A percentile compares a stretch with the other conserved stretches of the same genome.
phyloP scores from a whole-genome alignment of 352 stramenopile species.

The Globisporangium yorkense region DNA sequence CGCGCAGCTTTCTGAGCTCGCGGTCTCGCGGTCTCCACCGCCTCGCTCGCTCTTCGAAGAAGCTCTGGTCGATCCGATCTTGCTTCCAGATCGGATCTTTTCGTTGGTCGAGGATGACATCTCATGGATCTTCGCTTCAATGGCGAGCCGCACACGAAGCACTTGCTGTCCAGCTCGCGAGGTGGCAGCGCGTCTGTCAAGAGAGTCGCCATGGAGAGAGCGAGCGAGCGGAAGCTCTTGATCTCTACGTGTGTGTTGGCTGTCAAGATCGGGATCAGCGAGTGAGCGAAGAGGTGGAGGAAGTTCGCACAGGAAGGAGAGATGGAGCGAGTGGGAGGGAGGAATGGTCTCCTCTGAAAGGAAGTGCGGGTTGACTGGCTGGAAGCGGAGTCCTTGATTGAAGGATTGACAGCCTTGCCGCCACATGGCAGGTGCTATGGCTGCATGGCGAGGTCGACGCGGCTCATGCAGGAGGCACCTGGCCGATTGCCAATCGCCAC shows the following conservation, averaged over 20 bases:
- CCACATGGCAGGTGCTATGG: not conserved
- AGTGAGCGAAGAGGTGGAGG: too few relatives aligned
- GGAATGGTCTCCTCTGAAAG: too few relatives aligned
- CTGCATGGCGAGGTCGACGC: not conserved
- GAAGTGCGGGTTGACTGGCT: too few relatives aligned
- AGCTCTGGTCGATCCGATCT: not conserved
- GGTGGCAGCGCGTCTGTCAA: not conserved
- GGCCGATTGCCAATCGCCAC: not conserved
- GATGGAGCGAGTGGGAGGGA: too few relatives aligned
- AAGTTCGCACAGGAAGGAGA: too few relatives aligned
- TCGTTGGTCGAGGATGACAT: not conserved
- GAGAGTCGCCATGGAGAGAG: too few relatives aligned
- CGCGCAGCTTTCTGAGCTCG: not conserved
- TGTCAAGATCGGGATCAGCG: too few relatives aligned
- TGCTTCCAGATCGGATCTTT: slow-evolving; percentile 3
- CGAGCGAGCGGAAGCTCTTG: too few relatives aligned
- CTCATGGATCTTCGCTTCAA: not conserved
- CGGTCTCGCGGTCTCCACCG: not conserved
- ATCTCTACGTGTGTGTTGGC: too few relatives aligned
- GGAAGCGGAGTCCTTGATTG: not conserved
- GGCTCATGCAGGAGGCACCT: too few relatives aligned
- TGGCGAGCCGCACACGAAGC: too few relatives aligned
- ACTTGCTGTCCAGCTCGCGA: not conserved
- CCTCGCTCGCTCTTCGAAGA: too few relatives aligned
- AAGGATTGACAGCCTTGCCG: not conserved